phyloP scores from a whole-genome alignment of 257 asterid species.

The Verbascum thapsus region DNA sequence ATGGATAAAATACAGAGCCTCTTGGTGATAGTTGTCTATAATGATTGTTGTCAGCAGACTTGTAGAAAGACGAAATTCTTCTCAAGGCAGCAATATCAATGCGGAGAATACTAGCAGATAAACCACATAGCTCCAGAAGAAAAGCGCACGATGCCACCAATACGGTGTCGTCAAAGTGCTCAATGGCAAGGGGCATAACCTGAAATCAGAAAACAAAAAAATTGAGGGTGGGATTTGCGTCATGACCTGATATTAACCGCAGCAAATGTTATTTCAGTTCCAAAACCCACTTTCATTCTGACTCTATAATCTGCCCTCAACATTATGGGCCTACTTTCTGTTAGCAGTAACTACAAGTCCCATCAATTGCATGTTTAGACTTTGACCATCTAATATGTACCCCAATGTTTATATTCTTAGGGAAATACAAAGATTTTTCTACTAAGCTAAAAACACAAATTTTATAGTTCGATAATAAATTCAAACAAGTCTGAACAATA shows the following conservation, averaged over 20 bases:
- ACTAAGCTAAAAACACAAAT: no score
- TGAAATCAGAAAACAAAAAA: slow-evolving; percentile 39
- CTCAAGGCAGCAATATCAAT: slow-evolving; percentile 88
- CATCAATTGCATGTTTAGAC: no score
- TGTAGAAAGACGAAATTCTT: slow-evolving; percentile 87
- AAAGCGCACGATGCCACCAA: slow-evolving; percentile 93
- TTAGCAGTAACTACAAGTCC: no score
- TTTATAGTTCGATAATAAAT: no score
- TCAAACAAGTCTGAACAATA: no score
- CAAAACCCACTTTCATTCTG: slow-evolving; percentile 22
- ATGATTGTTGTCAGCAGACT: slow-evolving; percentile 57
- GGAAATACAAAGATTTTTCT: no score
- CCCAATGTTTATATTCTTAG: no score
- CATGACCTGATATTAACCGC: slow-evolving; percentile 22
- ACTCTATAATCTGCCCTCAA: slow-evolving; percentile 23
- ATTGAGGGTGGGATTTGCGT: slow-evolving; percentile 24
- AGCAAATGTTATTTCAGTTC: slow-evolving; percentile 8
- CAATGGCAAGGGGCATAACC: slow-evolving; percentile 92
- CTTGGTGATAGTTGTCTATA: slow-evolving; percentile 53
- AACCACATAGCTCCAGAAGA: slow-evolving; percentile 89
- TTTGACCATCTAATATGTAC: no score
- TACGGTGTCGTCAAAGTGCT: slow-evolving; percentile 81
- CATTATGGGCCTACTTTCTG: no score
- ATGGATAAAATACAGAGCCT: slow-evolving; percentile 56
- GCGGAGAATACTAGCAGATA: slow-evolving; percentile 69